A percentile compares a stretch with the other conserved stretches of the same genome.
These are phyloP conservation scores for Euphorbia lathyris DNA, from an alignment of 345 rosid genomes.

Conservation along the genomic window DNA sequence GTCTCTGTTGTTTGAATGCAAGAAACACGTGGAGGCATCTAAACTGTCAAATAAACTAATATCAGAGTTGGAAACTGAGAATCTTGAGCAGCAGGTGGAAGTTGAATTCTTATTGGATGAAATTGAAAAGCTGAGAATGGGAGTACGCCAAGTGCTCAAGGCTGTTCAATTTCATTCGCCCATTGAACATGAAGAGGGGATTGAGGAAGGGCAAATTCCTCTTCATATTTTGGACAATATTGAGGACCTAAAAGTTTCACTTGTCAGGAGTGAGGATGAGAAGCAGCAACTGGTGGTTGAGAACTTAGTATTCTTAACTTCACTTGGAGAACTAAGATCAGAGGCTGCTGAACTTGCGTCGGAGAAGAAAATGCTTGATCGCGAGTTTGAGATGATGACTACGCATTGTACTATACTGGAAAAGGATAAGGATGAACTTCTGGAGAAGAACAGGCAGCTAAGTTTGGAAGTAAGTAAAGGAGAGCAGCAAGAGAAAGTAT, in stretches of 20 bases:
- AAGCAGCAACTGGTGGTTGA: constrained; percentile 61
- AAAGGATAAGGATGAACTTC: constrained; percentile 51
- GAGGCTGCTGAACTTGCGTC: constrained; percentile 53
- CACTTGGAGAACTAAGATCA: constrained; percentile 45
- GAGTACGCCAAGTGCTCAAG: constrained; percentile 21
- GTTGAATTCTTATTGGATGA: constrained; percentile 30
- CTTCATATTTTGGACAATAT: constrained; percentile 53
- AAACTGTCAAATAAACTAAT: constrained; percentile 28
- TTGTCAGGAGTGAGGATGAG: constrained; percentile 51
- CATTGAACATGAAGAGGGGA: constrained; percentile 29
- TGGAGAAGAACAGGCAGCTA: constrained; percentile 55
- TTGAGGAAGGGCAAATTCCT: constrained; percentile 42
- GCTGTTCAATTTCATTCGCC: constrained; percentile 64
- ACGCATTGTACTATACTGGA: constrained; percentile 38
- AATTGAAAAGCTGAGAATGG: constrained; percentile 28
- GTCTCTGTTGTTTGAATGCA: constrained; percentile 27
- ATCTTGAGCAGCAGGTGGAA: constrained; percentile 38
- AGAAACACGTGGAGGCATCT: constrained; percentile 31
- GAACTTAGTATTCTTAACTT: constrained; percentile 64
- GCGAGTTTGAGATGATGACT: constrained; percentile 35
- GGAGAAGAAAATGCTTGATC: constrained; percentile 39
- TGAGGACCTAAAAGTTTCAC: constrained; percentile 49
- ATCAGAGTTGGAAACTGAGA: constrained; percentile 29
- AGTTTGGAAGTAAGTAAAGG: constrained; percentile 43
- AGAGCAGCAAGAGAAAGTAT: constrained; percentile 36